phyloP scores from a whole-genome alignment of 331 rosid genomes.

The Spiraea crenata region DNA sequence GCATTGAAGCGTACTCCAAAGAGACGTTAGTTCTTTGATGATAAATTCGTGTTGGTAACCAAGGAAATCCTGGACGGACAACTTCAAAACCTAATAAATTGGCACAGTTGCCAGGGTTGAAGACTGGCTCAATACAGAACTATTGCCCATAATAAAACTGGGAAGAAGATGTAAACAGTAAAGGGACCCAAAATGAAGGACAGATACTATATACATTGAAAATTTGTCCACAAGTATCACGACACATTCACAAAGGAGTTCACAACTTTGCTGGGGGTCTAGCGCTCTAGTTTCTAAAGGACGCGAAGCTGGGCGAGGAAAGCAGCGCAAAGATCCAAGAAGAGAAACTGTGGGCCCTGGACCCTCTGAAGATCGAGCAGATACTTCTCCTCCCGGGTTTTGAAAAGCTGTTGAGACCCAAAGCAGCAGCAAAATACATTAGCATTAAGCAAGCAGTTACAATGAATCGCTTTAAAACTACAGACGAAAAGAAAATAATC shows the following conservation, averaged over 20 bases:
- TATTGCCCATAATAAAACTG: slow-evolving; percentile 49
- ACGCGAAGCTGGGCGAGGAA: slow-evolving; percentile 88
- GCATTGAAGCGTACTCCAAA: neutral
- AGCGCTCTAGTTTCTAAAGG: slow-evolving; percentile 34
- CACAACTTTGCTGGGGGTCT: slow-evolving; percentile 15
- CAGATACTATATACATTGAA: slow-evolving; percentile 37
- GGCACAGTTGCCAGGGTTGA: slow-evolving; percentile 7
- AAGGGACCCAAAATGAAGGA: slow-evolving; percentile 22
- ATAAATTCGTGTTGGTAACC: neutral
- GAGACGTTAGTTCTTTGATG: neutral
- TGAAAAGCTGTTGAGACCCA: slow-evolving; percentile 60
- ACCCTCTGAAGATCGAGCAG: slow-evolving; percentile 92
- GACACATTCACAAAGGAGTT: slow-evolving; percentile 22
- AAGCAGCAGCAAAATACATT: neutral
- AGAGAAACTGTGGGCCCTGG: slow-evolving; percentile 88
- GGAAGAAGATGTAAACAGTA: slow-evolving; percentile 15
- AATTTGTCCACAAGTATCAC: slow-evolving; percentile 40
- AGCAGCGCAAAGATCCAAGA: slow-evolving; percentile 92
- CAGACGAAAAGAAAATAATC: too few species aligned
- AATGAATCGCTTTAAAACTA: too few species aligned
- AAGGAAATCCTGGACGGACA: neutral
- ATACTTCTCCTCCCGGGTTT: slow-evolving; percentile 79
- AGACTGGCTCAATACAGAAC: slow-evolving; percentile 31
- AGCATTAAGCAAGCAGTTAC: too few species aligned
- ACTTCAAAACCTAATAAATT: slow-evolving; percentile 7